Percentiles rank a stretch among this genome's conserved stretches.
phyloP scores from a whole-genome alignment of 352 stramenopile species.

The Globisporangium megalacanthum region DNA sequence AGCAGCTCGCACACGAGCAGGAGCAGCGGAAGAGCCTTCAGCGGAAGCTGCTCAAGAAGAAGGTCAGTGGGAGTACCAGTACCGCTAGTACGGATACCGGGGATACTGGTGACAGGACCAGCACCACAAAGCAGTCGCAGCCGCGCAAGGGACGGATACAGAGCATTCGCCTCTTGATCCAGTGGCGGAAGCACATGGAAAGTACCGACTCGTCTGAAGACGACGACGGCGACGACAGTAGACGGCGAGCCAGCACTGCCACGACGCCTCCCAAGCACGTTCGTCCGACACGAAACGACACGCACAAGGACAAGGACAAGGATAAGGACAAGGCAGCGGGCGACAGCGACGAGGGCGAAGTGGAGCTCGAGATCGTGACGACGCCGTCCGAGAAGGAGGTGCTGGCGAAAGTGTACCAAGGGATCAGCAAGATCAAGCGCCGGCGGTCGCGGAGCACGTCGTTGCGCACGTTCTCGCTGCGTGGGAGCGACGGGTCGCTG shows the following conservation, averaged over 20 bases:
- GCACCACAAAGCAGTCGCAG: constrained; percentile 14
- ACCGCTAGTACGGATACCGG: neutral
- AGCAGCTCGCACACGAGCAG: constrained; percentile 55
- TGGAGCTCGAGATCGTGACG: constrained; percentile 55
- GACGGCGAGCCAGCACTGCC: neutral
- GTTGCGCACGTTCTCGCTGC: constrained; percentile 44
- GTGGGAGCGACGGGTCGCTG: constrained; percentile 25
- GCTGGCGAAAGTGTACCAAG: constrained; percentile 58
- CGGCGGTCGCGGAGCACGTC: constrained; percentile 62
- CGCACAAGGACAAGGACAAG: constrained; percentile 11
- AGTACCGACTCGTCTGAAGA: constrained; percentile 9
- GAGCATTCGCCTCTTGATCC: constrained; percentile 67
- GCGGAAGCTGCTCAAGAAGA: constrained; percentile 36
- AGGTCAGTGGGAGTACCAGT: constrained; percentile 16
- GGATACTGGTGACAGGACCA: neutral
- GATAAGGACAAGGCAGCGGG: constrained; percentile 17
- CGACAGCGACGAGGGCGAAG: constrained; percentile 20
- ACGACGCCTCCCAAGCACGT: too few species aligned
- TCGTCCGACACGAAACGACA: constrained; percentile 7
- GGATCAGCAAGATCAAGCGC: constrained; percentile 70
- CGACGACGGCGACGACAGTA: constrained; percentile 13
- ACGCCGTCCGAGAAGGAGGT: constrained; percentile 71
- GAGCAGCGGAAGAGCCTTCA: constrained; percentile 50
- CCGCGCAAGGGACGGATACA: constrained; percentile 39
- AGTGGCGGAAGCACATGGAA: constrained; percentile 51